Percentiles rank a stretch among this genome's conserved stretches.
phyloP scores from a whole-genome alignment of 805 yeast species.

The Lipomyces sp. region DNA sequence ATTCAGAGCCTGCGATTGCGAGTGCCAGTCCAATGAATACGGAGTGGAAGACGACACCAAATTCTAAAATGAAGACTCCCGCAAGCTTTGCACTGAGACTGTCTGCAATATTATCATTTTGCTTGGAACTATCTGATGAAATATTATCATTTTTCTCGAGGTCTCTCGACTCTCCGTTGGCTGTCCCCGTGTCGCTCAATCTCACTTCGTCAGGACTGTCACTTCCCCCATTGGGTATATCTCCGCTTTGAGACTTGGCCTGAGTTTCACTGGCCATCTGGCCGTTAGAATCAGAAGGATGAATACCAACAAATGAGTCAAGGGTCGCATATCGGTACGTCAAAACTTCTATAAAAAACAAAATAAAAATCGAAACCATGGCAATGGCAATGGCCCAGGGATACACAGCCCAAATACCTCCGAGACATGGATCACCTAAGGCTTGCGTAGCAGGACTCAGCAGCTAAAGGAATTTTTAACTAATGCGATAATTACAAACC shows the following conservation, averaged over 20 bases:
- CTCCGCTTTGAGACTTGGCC: too few species aligned
- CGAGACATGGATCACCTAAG: conserved; percentile 32
- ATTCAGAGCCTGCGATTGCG: conserved; percentile 79
- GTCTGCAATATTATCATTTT: conserved; percentile 12
- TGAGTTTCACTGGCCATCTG: neutral
- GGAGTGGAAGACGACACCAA: conserved; percentile 83
- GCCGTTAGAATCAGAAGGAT: neutral
- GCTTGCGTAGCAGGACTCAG: conserved; percentile 35
- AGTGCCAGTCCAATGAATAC: conserved; percentile 78
- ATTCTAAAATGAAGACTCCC: conserved; percentile 66
- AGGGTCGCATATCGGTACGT: conserved; percentile 49
- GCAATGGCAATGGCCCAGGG: conserved; percentile 65
- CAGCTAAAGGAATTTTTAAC: conserved; percentile 11
- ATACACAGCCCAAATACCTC: conserved; percentile 52
- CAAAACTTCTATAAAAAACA: conserved; percentile 57
- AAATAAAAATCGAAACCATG: conserved; percentile 52
- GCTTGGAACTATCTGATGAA: conserved; percentile 9
- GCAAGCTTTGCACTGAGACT: conserved; percentile 42
- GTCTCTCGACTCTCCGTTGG: conserved; percentile 4
- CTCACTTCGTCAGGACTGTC: conserved; percentile 18
- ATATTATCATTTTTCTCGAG: conserved; percentile 17
- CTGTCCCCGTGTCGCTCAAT: conserved; percentile 13
- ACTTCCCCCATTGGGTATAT: conserved; percentile 20
- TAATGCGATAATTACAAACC: neutral
- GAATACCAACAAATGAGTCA: conserved; percentile 13